Conservation (phyloP, 345 rosid genomes). For the Clausena lansium region DNA sequence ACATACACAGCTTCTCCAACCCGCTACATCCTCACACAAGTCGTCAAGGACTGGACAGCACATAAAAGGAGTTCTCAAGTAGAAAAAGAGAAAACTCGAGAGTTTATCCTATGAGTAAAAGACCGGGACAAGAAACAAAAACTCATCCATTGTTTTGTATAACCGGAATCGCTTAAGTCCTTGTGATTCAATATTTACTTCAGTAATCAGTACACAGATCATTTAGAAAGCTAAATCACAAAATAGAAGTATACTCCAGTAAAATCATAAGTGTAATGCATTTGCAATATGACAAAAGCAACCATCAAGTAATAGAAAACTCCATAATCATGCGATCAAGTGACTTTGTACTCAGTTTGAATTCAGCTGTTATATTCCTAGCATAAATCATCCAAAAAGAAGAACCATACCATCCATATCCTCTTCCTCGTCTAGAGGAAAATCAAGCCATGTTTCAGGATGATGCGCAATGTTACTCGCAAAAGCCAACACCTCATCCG, state of each 20-base stretch:
- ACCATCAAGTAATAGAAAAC: background rate
- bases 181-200: background rate
- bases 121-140: background rate
- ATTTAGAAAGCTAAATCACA: background rate
- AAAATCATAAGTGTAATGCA: background rate
- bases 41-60: background rate
- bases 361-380: background rate
- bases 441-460: conserved; percentile 97
- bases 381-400: background rate
- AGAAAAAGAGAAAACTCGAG: background rate
- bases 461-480: conserved; percentile 85
- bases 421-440: conserved; percentile 83
- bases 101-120: background rate
- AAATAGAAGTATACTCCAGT: background rate
- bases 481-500: conserved; percentile 80
- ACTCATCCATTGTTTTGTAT: background rate
- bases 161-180: background rate
- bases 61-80: background rate
- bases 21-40: background rate
- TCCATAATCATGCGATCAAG: background rate
- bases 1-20: background rate
- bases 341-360: background rate
- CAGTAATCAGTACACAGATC: background rate
- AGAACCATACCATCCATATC: conserved; percentile 64
- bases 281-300: background rate